Base-by-base conservation (phyloP, 352 stramenopile species). In the Phytophthora boehmeriae region DNA sequence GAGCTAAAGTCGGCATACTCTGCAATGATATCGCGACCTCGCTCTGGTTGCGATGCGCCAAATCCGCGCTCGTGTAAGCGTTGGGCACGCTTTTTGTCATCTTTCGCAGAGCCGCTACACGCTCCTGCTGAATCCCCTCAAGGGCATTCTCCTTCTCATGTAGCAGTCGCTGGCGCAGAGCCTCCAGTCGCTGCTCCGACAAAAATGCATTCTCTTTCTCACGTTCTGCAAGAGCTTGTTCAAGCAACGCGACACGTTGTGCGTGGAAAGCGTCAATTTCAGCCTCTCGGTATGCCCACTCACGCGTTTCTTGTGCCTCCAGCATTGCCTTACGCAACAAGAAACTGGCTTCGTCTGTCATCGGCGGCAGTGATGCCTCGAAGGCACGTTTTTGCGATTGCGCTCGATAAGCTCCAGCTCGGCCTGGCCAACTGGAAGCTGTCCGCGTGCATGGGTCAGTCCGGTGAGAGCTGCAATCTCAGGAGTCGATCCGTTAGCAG, bases 291-390 rank as follows among this genome's bases (percentile, higher is more conserved):
- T 91, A 88, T 27, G 84, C 78, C 80, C 89, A 98, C 54, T 97
- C 92, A 27, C 75, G 74, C 22, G 89, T 87, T 63, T 98, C 95
- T 63, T 98, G 93, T 46, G 88, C 71, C 71, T 98, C 92, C 68
- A 98, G 92, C 72, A 98, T 93, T 20, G 54, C 63, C 57, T 98
- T 98, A 11, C 95, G 86, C 22, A 98, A 54, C 20, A 83, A 28
- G 45, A 98, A 96, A 35, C 76, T 96, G 6, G 91, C 94, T 54
- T 98, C 95, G 66, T 98, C 95, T 13, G 95, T 98, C 80, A 98
- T 97, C 4, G 95, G 94, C 16, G 93, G 95, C 35, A 98, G 60
- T 22, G 87, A 88, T 13, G 77, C 80, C 44, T 98, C 86, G 19
- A 98, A 92, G 5, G 73, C 72, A 17, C 78, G 73, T 52, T 98